phyloP scores from a whole-genome alignment of 768 basidiomycete species.

The Porphyrellus cyaneotinctus region DNA sequence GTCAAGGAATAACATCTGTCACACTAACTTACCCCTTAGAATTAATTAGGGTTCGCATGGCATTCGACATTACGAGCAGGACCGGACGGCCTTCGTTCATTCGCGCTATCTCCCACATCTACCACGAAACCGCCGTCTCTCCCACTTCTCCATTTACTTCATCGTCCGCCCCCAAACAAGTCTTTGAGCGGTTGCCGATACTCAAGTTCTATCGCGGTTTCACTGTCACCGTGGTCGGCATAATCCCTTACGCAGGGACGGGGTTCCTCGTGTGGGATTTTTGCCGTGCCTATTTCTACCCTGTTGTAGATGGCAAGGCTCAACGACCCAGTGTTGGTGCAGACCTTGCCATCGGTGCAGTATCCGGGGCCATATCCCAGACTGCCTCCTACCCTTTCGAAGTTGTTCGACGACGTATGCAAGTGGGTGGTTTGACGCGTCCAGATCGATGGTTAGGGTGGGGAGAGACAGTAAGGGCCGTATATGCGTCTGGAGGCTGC shows the following conservation, averaged over 20 bases:
- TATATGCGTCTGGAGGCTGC: conserved; percentile 71
- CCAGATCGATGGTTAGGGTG: conserved; percentile 77
- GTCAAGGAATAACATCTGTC: conserved; percentile 78
- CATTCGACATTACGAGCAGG: conserved; percentile 46
- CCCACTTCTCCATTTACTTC: conserved; percentile 16
- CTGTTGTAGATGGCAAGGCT: conserved; percentile 40
- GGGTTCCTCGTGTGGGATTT: conserved; percentile 92
- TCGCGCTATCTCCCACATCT: conserved; percentile 60
- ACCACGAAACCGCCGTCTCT: conserved; percentile 53
- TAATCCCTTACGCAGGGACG: conserved; percentile 93
- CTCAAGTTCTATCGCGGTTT: conserved; percentile 98
- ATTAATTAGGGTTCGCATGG: conserved; percentile 92
- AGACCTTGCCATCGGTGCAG: conserved; percentile 79
- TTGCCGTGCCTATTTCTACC: conserved; percentile 57
- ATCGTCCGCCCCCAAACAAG: conserved; percentile 20
- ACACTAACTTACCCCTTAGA: conserved; percentile 95
- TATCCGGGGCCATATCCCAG: conserved; percentile 82
- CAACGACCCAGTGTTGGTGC: conserved; percentile 42
- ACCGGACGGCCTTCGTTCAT: conserved; percentile 47
- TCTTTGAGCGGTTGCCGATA: conserved; percentile 62
- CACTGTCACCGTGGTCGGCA: conserved; percentile 84
- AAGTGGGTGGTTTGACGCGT: conserved; percentile 81
- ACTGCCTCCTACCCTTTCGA: conserved; percentile 95
- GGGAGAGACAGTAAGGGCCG: conserved; percentile 64
- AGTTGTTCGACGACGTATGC: conserved; percentile 87